phyloP scores from a whole-genome alignment of 2,329 filamentous ascomycete genomes.

The Trichophaea hybrida region DNA sequence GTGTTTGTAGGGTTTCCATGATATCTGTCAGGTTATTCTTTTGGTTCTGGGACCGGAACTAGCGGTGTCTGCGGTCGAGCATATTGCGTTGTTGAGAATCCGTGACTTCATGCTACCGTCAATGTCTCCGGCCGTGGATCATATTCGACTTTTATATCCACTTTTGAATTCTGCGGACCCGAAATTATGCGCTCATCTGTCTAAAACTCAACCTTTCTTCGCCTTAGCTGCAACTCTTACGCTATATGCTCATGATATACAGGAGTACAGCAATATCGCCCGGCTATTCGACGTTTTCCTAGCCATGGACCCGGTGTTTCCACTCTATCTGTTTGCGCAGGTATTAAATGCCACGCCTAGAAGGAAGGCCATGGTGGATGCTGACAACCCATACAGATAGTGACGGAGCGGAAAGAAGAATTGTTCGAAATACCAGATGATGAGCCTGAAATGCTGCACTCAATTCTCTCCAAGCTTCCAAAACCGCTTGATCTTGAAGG shows the following conservation, averaged over 20 bases:
- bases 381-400: neutral
- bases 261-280: slow-evolving; percentile 75
- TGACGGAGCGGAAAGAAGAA: slow-evolving; percentile 35
- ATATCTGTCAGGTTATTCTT: slow-evolving; percentile 91
- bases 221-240: slow-evolving; percentile 87
- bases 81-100: slow-evolving; percentile 80
- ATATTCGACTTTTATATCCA: slow-evolving; percentile 74
- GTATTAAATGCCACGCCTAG: slow-evolving; percentile 17
- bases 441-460: slow-evolving; percentile 86
- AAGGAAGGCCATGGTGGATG: neutral
- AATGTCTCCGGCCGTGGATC: slow-evolving; percentile 62
- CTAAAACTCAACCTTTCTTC: slow-evolving; percentile 71
- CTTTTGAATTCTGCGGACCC: slow-evolving; percentile 62
- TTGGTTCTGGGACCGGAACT: slow-evolving; percentile 57
- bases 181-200: slow-evolving; percentile 58
- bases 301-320: slow-evolving; percentile 72
- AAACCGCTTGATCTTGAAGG: slow-evolving; percentile 64
- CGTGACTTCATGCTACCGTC: slow-evolving; percentile 95
- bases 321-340: slow-evolving; percentile 76
- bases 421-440: slow-evolving; percentile 70
- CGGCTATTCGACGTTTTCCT: slow-evolving; percentile 86
- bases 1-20: slow-evolving; percentile 58
- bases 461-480: slow-evolving; percentile 73
- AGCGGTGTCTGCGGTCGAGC: slow-evolving; percentile 52
- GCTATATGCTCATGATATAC: slow-evolving; percentile 91